Base-by-base conservation (phyloP, 352 stramenopile species). In the Pythium folliculosum region DNA sequence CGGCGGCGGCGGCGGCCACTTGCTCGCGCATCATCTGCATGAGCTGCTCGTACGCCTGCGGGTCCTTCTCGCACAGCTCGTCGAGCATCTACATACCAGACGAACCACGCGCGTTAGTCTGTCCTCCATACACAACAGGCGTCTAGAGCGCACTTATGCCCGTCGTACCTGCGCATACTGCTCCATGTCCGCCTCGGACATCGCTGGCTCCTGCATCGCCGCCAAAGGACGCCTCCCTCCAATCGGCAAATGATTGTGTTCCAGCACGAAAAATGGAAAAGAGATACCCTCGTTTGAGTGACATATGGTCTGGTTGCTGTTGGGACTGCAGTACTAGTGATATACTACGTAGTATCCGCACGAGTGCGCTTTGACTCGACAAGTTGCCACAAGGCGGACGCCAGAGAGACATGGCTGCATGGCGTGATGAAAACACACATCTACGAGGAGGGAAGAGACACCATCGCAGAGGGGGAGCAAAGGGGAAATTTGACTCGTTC, bases 21-120 rank as follows among this genome's bases (percentile, higher is more conserved):
- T 91, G 78, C 51, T 70, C 76, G 63, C 88, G 69, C 84, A 94
- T 90, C 25, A 78, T 80, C 10, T 70, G 65, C n/a, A 94, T 79
- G 27, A 92, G 71, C 22, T 79, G 69, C 44, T 80, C 69, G 68
- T 93, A 94, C 59, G 72, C 71, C 56, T 88, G 71, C 4, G 86
- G 84, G 55, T 94, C 84, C 12, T 80, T 87, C 49, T 78, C 78
- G 55, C 89, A 81, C 57, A 94, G 64, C 52, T 86, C 81, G 52
- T 94, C 84, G 38, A 94, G 74, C 72, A 76, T 87, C 86, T 94
- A 51, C 13, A 27, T 17, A 30, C 49, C 49, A 27, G 5, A 55
- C 35, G 5, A 22, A 55, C 12, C 49, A 23, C 16, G n/a, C 47
- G n/a, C n/a, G 25, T 65, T 23, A 65, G 55, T 35, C 25, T 35